Percentiles rank a stretch among this genome's conserved stretches.
phyloP scores from a whole-genome alignment of 2,329 filamentous ascomycete species.

The Epichloe glyceriae region DNA sequence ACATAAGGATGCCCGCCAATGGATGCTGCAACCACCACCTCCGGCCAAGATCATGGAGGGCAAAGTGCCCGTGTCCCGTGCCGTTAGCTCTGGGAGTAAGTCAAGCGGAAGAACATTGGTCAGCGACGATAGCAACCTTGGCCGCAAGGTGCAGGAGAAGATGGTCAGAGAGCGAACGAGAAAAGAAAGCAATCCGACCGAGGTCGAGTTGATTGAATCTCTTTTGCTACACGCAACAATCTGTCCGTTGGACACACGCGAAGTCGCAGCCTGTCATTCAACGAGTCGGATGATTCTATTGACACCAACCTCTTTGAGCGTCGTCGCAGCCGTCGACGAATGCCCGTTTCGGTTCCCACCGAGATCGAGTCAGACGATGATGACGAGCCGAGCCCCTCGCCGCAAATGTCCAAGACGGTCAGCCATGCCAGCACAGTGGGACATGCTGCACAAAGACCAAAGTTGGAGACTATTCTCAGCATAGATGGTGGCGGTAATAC shows the following conservation, averaged over 20 bases:
- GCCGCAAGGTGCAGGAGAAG: conserved; percentile 31
- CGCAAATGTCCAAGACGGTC: conserved; percentile 12
- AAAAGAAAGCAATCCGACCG: conserved; percentile 27
- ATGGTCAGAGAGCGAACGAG: conserved; percentile 33
- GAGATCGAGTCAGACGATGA: conserved; percentile 22
- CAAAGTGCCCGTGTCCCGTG: conserved; percentile 57
- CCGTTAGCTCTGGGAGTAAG: conserved; percentile 42
- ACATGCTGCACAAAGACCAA: conserved; percentile 28
- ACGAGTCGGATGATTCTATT: conserved; percentile 21
- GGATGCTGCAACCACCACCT: conserved; percentile 93
- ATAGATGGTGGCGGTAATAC: conserved; percentile 20
- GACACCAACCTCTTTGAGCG: conserved; percentile 17
- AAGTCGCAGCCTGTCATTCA: conserved; percentile 26
- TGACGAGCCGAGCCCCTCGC: conserved; percentile 15
- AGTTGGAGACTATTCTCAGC: conserved; percentile 34
- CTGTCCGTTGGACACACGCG: conserved; percentile 20
- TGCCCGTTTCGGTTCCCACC: conserved; percentile 17
- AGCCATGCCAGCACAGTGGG: conserved; percentile 15
- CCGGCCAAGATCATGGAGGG: conserved; percentile 83
- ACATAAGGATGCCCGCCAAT: conserved; percentile 58
- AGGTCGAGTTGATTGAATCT: conserved; percentile 31
- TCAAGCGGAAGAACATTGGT: conserved; percentile 32
- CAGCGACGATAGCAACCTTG: conserved; percentile 28
- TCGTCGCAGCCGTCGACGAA: conserved; percentile 14
- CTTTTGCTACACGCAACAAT: conserved; percentile 21